These are phyloP conservation scores for Agastache rugosa DNA, from an alignment of 257 asterid species.

Conservation along the genomic window DNA sequence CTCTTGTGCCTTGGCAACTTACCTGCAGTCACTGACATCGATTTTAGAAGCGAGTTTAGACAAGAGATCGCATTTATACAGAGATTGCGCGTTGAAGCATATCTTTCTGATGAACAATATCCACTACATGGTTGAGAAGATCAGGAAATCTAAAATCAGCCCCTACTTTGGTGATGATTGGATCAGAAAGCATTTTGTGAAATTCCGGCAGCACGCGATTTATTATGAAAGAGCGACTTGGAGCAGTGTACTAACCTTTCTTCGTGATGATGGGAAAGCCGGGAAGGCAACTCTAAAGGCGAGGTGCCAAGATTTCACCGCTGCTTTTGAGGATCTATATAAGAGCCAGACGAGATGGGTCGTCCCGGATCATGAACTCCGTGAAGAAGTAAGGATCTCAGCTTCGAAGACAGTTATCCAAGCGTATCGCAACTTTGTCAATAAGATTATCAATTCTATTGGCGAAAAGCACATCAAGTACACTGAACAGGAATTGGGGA, in stretches of 20 bases:
- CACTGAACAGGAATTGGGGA: constrained; percentile 61
- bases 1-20: constrained; percentile 47
- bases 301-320: constrained; percentile 50
- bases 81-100: constrained; percentile 53
- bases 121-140: constrained; percentile 73
- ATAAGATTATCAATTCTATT: constrained; percentile 36
- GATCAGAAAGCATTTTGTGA: constrained; percentile 49
- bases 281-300: constrained; percentile 65
- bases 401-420: constrained; percentile 50
- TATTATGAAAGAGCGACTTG: constrained; percentile 61
- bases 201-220: constrained; percentile 57
- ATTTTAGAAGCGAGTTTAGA: constrained; percentile 60
- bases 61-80: constrained; percentile 47
- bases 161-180: constrained; percentile 67
- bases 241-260: constrained; percentile 46
- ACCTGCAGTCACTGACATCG: constrained; percentile 51
- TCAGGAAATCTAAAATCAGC: constrained; percentile 50
- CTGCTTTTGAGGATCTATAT: constrained; percentile 67
- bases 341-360: constrained; percentile 73
- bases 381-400: constrained; percentile 57
- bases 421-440: constrained; percentile 57
- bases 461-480: constrained; percentile 71
- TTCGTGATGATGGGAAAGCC: constrained; percentile 50
- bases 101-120: constrained; percentile 75
- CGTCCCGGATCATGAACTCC: constrained; percentile 62